Percentiles rank a stretch among this genome's conserved stretches.
Evolutionary conservation across 805 yeast genomes (phyloP).

Genomic region (Teunomyces stri): DNA sequence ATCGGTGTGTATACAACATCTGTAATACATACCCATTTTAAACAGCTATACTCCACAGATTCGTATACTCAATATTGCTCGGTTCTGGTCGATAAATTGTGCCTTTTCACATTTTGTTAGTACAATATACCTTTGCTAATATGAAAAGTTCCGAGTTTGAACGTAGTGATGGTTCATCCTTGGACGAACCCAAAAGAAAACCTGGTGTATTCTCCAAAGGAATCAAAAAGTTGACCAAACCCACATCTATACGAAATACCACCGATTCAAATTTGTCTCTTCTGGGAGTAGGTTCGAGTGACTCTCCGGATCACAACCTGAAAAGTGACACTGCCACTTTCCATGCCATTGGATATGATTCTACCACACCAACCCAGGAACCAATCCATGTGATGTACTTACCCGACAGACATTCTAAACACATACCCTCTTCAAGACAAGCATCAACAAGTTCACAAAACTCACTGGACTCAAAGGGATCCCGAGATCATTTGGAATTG

Average conservation of each 20-base stretch:
- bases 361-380: constrained; percentile 20
- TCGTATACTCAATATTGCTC: not conserved
- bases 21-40: not conserved
- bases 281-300: not conserved
- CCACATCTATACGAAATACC: constrained; percentile 25
- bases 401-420: constrained; percentile 15
- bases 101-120: not conserved
- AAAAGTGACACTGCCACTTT: constrained; percentile 12
- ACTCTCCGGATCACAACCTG: not conserved
- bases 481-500: constrained; percentile 2
- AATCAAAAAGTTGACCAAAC: constrained; percentile 27
- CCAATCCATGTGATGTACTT: constrained; percentile 31
- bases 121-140: not conserved
- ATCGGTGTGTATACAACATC: not conserved
- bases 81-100: not conserved
- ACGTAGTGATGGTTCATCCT: not conserved
- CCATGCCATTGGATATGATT: constrained; percentile 38
- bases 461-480: constrained; percentile 1
- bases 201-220: constrained; percentile 23
- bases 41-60: constrained; percentile 1
- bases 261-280: constrained; percentile 2
- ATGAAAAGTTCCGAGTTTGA: not conserved
- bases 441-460: constrained; percentile 5
- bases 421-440: constrained; percentile 6
- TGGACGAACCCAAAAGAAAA: not conserved